Conservation (phyloP, 2,329 filamentous ascomycete genomes). For the Colletotrichum filicis region DNA sequence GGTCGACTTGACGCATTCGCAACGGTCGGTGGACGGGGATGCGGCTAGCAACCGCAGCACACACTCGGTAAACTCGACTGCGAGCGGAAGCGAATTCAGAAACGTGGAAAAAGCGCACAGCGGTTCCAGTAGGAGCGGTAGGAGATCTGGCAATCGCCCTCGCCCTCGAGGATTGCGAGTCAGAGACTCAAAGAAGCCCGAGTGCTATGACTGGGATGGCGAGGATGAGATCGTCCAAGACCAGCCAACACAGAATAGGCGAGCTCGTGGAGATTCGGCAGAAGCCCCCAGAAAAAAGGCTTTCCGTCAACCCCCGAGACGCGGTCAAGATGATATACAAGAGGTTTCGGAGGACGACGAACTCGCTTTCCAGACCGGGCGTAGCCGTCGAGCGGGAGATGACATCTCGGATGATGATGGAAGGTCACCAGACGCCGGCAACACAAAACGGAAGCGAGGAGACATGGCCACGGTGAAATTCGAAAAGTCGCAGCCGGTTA, state of each 20-base stretch:
- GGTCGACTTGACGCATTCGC: constrained; percentile 24
- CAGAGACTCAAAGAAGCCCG: neutral
- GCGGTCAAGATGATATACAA: neutral
- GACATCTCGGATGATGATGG: neutral
- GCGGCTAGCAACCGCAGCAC: constrained; percentile 19
- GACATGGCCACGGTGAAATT: constrained; percentile 4
- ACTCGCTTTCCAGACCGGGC: neutral
- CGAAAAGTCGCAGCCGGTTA: neutral
- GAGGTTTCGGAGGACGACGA: constrained; percentile 7
- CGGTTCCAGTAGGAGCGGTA: neutral
- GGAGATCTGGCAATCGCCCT: neutral
- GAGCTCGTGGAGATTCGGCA: neutral
- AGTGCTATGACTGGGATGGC: neutral
- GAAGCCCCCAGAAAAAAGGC: neutral
- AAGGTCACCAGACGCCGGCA: neutral
- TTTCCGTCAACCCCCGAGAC: neutral
- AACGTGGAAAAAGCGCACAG: constrained; percentile 5
- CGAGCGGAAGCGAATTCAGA: neutral
- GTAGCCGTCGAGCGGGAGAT: neutral
- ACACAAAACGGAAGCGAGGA: neutral
- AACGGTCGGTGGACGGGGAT: constrained; percentile 16
- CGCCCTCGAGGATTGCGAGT: neutral
- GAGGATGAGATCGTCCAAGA: neutral
- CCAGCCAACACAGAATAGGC: neutral
- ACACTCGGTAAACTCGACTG: neutral